Percentiles rank a stretch among this genome's conserved stretches.
These are phyloP conservation scores for Serpula lacrymans DNA, from an alignment of 768 basidiomycete species.

Conservation along the genomic window DNA sequence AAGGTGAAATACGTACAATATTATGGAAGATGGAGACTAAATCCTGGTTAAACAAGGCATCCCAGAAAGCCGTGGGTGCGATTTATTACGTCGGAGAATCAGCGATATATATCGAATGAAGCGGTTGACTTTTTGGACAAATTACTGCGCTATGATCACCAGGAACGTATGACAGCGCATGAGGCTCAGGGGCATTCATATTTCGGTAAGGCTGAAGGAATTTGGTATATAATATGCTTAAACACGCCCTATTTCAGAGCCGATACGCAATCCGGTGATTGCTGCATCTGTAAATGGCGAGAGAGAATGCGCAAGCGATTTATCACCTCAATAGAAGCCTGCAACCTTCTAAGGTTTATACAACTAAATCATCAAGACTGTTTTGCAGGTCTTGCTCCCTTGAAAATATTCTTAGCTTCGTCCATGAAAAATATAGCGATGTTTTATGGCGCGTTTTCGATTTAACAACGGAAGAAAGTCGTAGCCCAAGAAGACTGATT, in stretches of 20 bases:
- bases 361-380: too few relatives aligned
- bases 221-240: slow-evolving; percentile 12
- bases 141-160: slow-evolving; percentile 94
- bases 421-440: too few relatives aligned
- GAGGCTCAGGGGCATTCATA: slow-evolving; percentile 93
- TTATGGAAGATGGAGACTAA: neutral
- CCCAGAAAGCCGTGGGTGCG: slow-evolving; percentile 93
- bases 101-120: slow-evolving; percentile 94
- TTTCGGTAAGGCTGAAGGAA: slow-evolving; percentile 57
- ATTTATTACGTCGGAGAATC: slow-evolving; percentile 94
- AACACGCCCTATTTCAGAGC: slow-evolving; percentile 45
- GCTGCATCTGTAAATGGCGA: slow-evolving; percentile 53
- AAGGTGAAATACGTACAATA: slow-evolving; percentile 51
- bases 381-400: too few relatives aligned
- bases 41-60: slow-evolving; percentile 64
- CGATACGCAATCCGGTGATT: slow-evolving; percentile 51
- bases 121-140: slow-evolving; percentile 96
- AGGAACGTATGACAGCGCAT: slow-evolving; percentile 90
- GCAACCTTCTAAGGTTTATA: too few relatives aligned
- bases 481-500: too few relatives aligned
- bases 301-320: too few relatives aligned
- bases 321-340: too few relatives aligned
- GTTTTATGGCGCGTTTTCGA: too few relatives aligned
- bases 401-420: too few relatives aligned
- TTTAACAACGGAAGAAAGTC: too few relatives aligned